These are phyloP conservation scores for Aspergillus kassunensis DNA, from an alignment of 495 filamentous ascomycete genomes.

Conservation along the genomic window DNA sequence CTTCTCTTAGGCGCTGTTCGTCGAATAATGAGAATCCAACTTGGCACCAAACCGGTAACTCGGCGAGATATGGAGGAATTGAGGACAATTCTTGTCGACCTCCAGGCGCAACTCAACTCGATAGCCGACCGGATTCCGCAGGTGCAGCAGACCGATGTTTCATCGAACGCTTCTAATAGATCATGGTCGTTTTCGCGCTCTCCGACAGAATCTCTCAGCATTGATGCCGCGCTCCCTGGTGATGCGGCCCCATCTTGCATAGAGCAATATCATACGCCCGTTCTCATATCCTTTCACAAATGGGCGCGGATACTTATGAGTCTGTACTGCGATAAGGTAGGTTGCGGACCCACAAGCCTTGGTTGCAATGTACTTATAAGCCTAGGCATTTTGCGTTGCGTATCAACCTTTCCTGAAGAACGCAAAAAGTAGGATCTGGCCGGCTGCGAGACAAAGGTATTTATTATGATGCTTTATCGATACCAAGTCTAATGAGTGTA, in stretches of 20 bases:
- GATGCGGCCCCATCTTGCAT: slow-evolving; percentile 35
- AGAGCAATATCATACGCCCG: slow-evolving; percentile 44
- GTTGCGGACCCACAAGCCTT: background rate
- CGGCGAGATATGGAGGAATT: slow-evolving; percentile 45
- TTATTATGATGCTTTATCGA: background rate
- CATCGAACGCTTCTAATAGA: slow-evolving; percentile 18
- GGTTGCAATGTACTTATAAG: background rate
- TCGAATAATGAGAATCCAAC: slow-evolving; percentile 42
- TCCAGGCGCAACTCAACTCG: slow-evolving; percentile 43
- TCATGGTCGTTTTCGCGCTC: slow-evolving; percentile 30
- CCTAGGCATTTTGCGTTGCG: slow-evolving; percentile 48
- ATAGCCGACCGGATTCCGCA: slow-evolving; percentile 42
- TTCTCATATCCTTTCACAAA: slow-evolving; percentile 44
- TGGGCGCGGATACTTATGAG: slow-evolving; percentile 45
- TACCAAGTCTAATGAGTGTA: slow-evolving; percentile 19
- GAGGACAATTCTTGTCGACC: slow-evolving; percentile 38
- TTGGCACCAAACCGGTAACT: slow-evolving; percentile 43
- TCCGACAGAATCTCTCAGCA: slow-evolving; percentile 22
- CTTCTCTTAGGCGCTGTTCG: slow-evolving; percentile 36
- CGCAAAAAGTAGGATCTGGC: slow-evolving; percentile 52
- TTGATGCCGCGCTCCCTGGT: slow-evolving; percentile 33
- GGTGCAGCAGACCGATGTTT: slow-evolving; percentile 3
- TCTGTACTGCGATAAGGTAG: slow-evolving; percentile 44
- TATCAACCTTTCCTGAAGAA: slow-evolving; percentile 56
- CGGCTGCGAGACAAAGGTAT: slow-evolving; percentile 49